Conservation (phyloP, 2,329 filamentous ascomycete species). For the Penicillium sp. region DNA sequence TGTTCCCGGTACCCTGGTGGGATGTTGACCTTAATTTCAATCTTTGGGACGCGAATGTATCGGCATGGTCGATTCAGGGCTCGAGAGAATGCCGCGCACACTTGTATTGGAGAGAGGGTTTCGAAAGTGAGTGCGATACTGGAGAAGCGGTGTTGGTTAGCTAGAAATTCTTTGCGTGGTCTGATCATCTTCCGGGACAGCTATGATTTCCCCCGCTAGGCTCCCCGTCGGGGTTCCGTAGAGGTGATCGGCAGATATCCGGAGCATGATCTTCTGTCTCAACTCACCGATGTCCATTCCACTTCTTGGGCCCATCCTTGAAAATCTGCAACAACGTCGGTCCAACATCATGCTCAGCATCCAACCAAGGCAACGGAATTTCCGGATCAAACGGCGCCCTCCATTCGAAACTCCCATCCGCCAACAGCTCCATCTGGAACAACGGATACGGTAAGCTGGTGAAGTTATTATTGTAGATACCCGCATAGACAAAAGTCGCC, state of each 20-base stretch:
- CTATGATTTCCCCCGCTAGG: not conserved
- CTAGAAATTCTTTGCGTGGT: not conserved
- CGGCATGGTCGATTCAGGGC: conserved; percentile 73
- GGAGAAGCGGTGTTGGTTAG: conserved; percentile 11
- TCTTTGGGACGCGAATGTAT: conserved; percentile 69
- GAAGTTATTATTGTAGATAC: conserved; percentile 99
- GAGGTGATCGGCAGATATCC: not conserved
- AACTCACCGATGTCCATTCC: conserved; percentile 67
- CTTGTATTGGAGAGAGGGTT: conserved; percentile 76
- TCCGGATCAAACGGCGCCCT: conserved; percentile 89
- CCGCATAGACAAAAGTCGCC: conserved; percentile 90
- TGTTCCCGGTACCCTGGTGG: conserved; percentile 86
- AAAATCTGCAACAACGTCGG: conserved; percentile 89
- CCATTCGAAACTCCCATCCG: conserved; percentile 85
- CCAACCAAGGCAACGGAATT: conserved; percentile 86
- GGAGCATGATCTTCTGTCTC: not conserved
- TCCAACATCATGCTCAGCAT: conserved; percentile 93
- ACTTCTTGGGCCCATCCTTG: conserved; percentile 84
- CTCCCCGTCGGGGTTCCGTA: not conserved
- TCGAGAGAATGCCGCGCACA: conserved; percentile 72
- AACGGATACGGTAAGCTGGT: conserved; percentile 87
- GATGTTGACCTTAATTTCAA: conserved; percentile 80
- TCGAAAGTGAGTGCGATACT: conserved; percentile 90
- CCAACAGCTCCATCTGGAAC: conserved; percentile 87
- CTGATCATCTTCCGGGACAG: not conserved